Base-by-base conservation (phyloP, 306 rosid genomes). In the Vigna angularis region DNA sequence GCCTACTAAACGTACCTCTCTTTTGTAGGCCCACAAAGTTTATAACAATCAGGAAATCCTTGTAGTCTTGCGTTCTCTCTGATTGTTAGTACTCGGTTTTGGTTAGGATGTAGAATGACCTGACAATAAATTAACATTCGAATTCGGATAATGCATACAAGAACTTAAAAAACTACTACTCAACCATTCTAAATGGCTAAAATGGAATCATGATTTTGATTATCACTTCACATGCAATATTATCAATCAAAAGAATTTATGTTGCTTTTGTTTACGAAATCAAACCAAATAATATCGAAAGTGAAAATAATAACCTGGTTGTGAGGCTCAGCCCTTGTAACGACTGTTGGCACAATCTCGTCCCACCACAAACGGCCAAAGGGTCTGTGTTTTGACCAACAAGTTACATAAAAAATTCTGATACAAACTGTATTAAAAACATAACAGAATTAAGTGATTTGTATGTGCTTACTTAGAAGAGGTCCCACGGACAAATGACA, bases 1-100 rank as follows among this genome's bases (percentile, higher is more conserved):
- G 6, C 75, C 64, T 44, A 22, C 5, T 67, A 17, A 64, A 13
- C 63, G 52, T 73, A 93, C 98, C 97, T 89, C 59, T 89, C 91
- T 59, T 93, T 93, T 3, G 86, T 64, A 9, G 93, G 77, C 13
- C 96, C 96, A 50, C 63, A 40, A 4, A 93, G 90, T 70, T 86
- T 80, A 30, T 93, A 93, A 12, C 85, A 88, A 66, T 93, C 97
- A 0, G 97, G 97, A 65, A 93, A 93, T 0, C 97, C 97, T 50
- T 93, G 96, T 1, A 93, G 61, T 57, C 97, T 85, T 1, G 91
- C 96, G 63, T 90, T 89, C 61, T 93, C 93, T 7, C 97, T 82
- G 6, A 93, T 73, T 1, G 91, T 78, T 48, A 90, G 78, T 10
- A 93, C 96, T 44, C 96, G 81, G 16, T 87, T 81, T 86, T 93